A percentile compares a stretch with the other conserved stretches of the same genome.
These are phyloP conservation scores for Teratosphaeria destructans DNA, from an alignment of 2,329 filamentous ascomycete species.

Conservation along the genomic window DNA sequence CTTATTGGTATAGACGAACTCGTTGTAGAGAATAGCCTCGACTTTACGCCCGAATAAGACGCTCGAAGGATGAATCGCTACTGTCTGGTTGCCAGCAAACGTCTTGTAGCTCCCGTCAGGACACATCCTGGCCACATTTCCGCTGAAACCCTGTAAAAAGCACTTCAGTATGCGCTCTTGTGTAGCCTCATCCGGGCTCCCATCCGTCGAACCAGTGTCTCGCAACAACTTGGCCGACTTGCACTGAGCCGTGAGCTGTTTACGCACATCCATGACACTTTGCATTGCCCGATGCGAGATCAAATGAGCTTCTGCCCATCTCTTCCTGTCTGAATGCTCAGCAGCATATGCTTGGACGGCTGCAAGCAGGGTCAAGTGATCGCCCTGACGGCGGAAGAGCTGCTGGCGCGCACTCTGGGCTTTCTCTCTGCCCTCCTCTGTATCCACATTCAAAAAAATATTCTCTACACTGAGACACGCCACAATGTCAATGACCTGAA, in stretches of 20 bases:
- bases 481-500: slow-evolving; percentile 78
- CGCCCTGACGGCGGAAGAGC: slow-evolving; percentile 50
- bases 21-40: slow-evolving; percentile 54
- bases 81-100: slow-evolving; percentile 49
- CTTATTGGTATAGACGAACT: slow-evolving; percentile 56
- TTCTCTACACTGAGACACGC: slow-evolving; percentile 55
- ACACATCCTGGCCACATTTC: slow-evolving; percentile 50
- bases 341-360: slow-evolving; percentile 50
- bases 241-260: slow-evolving; percentile 50
- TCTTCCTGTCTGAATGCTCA: slow-evolving; percentile 48
- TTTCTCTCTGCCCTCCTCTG: slow-evolving; percentile 50
- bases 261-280: slow-evolving; percentile 54
- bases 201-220: slow-evolving; percentile 3
- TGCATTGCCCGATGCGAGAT: slow-evolving; percentile 56
- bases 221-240: slow-evolving; percentile 28
- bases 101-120: slow-evolving; percentile 54
- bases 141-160: slow-evolving; percentile 48
- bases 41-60: slow-evolving; percentile 50
- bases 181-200: slow-evolving; percentile 28
- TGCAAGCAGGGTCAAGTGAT: slow-evolving; percentile 52
- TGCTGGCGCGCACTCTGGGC: slow-evolving; percentile 46
- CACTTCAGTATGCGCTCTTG: slow-evolving; percentile 45
- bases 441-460: slow-evolving; percentile 49
- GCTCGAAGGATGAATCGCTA: slow-evolving; percentile 53
- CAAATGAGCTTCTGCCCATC: slow-evolving; percentile 49